Evolutionary conservation across 2,329 filamentous ascomycete species (phyloP).

Genomic region (Monascus ruber): DNA sequence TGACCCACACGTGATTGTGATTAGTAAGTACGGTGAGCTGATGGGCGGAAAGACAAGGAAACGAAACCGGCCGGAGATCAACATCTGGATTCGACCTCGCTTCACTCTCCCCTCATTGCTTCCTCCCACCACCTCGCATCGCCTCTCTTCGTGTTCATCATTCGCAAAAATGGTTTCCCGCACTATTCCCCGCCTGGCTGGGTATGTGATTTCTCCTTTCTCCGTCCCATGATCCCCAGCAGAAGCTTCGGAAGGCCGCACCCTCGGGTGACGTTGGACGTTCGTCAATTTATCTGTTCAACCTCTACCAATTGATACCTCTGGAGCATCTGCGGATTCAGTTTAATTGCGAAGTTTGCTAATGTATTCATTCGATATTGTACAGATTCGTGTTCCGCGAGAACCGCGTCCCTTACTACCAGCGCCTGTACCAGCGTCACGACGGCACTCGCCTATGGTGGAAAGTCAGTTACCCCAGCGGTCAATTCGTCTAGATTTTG

Average conservation of each 20-base stretch:
- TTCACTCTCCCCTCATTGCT: conserved; percentile 1
- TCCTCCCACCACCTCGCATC: conserved; percentile 6
- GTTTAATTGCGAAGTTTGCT: neutral
- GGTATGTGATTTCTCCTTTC: conserved; percentile 20
- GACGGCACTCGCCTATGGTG: conserved; percentile 57
- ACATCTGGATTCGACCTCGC: conserved; percentile 18
- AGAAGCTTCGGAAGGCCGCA: neutral
- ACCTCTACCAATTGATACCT: no score
- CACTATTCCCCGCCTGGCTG: conserved; percentile 32
- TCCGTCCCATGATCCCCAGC: conserved; percentile 2
- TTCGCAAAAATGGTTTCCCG: conserved; percentile 31
- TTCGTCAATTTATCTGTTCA: neutral
- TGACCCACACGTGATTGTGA: conserved; percentile 2
- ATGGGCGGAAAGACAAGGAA: conserved; percentile 21
- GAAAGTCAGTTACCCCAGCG: conserved; percentile 44
- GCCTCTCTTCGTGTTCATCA: conserved; percentile 10
- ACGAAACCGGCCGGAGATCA: conserved; percentile 9
- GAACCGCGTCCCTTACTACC: conserved; percentile 58
- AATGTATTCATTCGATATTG: neutral
- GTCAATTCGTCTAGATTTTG: neutral
- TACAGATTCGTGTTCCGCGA: conserved; percentile 48
- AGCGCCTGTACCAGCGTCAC: conserved; percentile 54
- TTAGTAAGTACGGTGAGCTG: conserved; percentile 14
- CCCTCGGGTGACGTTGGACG: neutral
- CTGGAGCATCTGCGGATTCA: no score